Evolutionary conservation across 768 basidiomycete genomes (phyloP).

Genomic region (Tricholoma flavovirens): DNA sequence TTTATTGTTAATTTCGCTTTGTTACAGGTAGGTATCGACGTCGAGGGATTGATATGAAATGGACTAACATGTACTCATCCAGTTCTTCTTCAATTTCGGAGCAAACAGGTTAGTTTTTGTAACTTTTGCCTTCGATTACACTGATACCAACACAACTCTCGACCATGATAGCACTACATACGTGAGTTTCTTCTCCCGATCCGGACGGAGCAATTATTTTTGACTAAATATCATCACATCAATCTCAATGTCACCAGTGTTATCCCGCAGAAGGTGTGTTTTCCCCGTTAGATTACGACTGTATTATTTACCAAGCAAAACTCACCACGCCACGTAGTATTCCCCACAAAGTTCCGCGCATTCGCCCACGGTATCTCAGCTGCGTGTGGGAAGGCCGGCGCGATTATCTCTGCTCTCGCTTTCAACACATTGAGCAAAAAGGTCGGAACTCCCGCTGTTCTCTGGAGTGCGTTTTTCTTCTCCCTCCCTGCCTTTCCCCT

Average conservation of each 20-base stretch:
- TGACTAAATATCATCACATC: too few species aligned
- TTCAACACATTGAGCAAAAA: constrained; percentile 57
- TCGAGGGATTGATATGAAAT: too few species aligned
- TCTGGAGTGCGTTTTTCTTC: constrained; percentile 57
- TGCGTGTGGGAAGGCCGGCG: constrained; percentile 68
- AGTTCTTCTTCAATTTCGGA: constrained; percentile 83
- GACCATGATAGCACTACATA: constrained; percentile 41
- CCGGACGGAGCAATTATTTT: background rate
- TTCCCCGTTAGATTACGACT: background rate
- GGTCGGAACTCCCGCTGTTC: constrained; percentile 59
- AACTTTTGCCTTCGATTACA: background rate
- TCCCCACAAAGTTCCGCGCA: constrained; percentile 71
- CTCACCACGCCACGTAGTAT: constrained; percentile 31
- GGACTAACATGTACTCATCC: constrained; percentile 1
- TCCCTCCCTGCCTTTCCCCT: background rate
- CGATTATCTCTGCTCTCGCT: constrained; percentile 69
- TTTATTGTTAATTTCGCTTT: constrained; percentile 73
- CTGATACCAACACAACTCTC: background rate
- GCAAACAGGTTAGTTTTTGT: constrained; percentile 53
- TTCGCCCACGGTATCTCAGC: constrained; percentile 73
- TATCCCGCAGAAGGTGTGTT: constrained; percentile 58
- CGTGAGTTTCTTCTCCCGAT: constrained; percentile 22
- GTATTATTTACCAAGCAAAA: background rate
- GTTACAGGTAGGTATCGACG: constrained; percentile 52
- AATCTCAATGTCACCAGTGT: too few species aligned